Percentiles rank a stretch among this genome's conserved stretches.
phyloP scores from a whole-genome alignment of 768 basidiomycete species.

The Tulasnella sp. region DNA sequence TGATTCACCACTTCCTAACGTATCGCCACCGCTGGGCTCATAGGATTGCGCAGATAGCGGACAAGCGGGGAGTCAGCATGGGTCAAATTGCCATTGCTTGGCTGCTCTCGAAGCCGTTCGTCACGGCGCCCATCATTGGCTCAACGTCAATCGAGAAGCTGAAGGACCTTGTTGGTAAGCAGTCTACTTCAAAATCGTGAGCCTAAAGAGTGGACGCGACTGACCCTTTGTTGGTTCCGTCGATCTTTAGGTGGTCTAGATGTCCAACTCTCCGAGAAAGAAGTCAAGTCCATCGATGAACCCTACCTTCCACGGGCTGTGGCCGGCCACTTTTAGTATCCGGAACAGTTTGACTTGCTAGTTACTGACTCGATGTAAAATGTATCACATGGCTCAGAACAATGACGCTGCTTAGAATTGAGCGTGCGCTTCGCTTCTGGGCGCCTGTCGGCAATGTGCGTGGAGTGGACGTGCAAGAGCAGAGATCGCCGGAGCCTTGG shows the following conservation, averaged over 20 bases:
- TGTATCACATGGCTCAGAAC: not conserved
- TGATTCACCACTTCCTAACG: too few relatives aligned
- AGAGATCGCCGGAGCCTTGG: too few relatives aligned
- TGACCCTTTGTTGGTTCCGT: not conserved
- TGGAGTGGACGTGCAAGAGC: too few relatives aligned
- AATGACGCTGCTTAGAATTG: too few relatives aligned
- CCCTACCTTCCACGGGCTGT: not conserved
- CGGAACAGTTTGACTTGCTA: not conserved
- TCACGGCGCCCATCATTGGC: slow-evolving; percentile 30
- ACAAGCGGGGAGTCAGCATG: slow-evolving; percentile 51
- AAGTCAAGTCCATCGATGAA: slow-evolving; percentile 12
- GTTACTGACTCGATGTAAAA: not conserved
- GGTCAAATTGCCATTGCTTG: slow-evolving; percentile 39
- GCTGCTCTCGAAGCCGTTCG: slow-evolving; percentile 15
- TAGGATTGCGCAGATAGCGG: slow-evolving; percentile 55
- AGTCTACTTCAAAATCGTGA: not conserved
- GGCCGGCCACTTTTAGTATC: not conserved
- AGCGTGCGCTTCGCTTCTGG: too few relatives aligned
- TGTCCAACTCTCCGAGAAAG: not conserved
- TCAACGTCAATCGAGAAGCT: slow-evolving; percentile 30
- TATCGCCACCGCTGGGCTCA: not conserved
- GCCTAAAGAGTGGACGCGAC: not conserved
- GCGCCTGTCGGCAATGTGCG: too few relatives aligned
- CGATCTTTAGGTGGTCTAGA: not conserved
- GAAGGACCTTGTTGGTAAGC: slow-evolving; percentile 28